Evolutionary conservation across 2,329 filamentous ascomycete genomes (phyloP), one percentile per base, ranked within the genome.

Genomic region (Pseudopyricularia javanii): DNA sequence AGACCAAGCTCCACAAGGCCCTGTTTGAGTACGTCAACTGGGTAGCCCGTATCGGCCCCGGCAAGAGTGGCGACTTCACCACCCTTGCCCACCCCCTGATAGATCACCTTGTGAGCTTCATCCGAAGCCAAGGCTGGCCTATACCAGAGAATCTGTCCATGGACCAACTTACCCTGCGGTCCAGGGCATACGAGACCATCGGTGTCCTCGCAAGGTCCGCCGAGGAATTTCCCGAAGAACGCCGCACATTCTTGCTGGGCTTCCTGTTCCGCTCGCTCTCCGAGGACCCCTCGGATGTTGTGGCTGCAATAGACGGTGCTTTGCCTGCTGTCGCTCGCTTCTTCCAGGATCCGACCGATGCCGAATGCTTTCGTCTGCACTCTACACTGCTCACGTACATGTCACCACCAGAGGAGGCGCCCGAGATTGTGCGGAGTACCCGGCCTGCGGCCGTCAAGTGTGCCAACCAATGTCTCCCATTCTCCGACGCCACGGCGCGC

Each of bases 11-110:
- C 9, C 81, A 90, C 58, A 84, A 82, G 47, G 88, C 91, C 1
- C 76, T 95, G 4, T 93, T 97, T 61, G 80, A 85, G 37, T 95
- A 91, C 60, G 80, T 95, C 53, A 87, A 88, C 51, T 97, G 91
- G 80, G 82, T 93, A 11, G 87, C 91, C 9, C 81, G 85, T 32
- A 82, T 89, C 59, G 87, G 85, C 7, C 76, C 82, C 0, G 66
- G 68, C 0, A 68, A 67, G 30, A 56, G 51, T 14, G 50, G 50
- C 8, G n/a, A 26, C 50, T 49, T 49, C n/a, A 17, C 8, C 4
- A 4, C 17, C 17, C 34, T 51, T 7, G 51, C 17, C 20, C 30
- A 35, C 15, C 77, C 78, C 43, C 74, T 94, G 3, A 80, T 95
- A 17, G 68, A 76, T 8, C 79, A 82, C 47, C 70, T 97, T 60